Conservation (phyloP, 441 rosid genomes). For the Populus trichocarpa region DNA sequence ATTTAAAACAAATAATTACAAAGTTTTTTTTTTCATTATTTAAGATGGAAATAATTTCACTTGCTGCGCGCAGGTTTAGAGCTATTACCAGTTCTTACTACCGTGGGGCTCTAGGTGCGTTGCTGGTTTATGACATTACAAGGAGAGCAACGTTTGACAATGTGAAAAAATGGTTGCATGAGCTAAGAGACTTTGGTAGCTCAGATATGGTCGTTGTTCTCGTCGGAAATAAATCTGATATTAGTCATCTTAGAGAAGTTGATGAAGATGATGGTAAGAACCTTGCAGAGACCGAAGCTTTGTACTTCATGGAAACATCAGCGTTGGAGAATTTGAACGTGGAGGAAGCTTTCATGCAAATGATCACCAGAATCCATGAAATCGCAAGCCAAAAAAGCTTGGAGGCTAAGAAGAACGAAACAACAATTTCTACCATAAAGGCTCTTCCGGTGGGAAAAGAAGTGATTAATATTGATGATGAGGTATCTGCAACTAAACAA, state of each 20-base stretch:
- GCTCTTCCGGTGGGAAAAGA: slow-evolving; percentile 45
- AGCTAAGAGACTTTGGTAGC: slow-evolving; percentile 56
- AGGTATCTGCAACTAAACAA: slow-evolving; percentile 61
- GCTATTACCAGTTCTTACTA: slow-evolving; percentile 94
- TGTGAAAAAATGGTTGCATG: slow-evolving; percentile 59
- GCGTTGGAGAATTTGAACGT: slow-evolving; percentile 68
- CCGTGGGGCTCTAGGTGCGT: slow-evolving; percentile 84
- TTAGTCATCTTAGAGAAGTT: slow-evolving; percentile 49
- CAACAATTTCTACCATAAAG: background rate
- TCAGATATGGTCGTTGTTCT: slow-evolving; percentile 62
- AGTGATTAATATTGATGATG: slow-evolving; percentile 41
- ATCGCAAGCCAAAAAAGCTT: slow-evolving; percentile 47
- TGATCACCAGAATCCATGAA: slow-evolving; percentile 62
- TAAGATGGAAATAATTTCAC: no score
- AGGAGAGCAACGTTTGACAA: slow-evolving; percentile 56
- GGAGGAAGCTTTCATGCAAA: slow-evolving; percentile 59
- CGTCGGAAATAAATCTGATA: slow-evolving; percentile 71
- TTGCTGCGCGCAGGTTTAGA: slow-evolving; percentile 49
- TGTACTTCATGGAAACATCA: slow-evolving; percentile 77
- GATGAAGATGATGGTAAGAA: slow-evolving; percentile 54
- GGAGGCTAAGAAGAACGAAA: slow-evolving; percentile 39
- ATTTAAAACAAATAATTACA: no score
- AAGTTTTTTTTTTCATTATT: no score
- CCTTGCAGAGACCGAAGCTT: slow-evolving; percentile 49
- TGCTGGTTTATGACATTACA: slow-evolving; percentile 77